phyloP scores from a whole-genome alignment of 1,284 basidiomycete species.

The Marasmius oreades region DNA sequence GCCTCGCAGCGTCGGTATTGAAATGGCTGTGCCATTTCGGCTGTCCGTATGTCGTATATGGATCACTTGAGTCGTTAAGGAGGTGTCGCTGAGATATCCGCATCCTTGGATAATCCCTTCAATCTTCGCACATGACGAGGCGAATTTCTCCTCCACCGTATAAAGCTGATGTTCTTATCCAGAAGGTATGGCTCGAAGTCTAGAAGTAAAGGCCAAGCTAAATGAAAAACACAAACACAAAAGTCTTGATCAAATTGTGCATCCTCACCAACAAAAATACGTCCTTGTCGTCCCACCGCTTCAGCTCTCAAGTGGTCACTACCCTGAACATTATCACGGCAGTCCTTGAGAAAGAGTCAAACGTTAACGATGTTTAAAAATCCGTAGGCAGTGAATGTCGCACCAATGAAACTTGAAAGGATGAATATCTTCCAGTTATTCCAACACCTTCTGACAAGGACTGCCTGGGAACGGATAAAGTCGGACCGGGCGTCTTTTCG shows the following conservation, averaged over 20 bases:
- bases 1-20: conserved; percentile 10
- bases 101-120: conserved; percentile 20
- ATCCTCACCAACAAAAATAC: conserved; percentile 24
- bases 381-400: too few relatives aligned
- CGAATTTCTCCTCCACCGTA: conserved; percentile 16
- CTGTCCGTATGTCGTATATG: conserved; percentile 16
- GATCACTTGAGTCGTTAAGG: conserved; percentile 19
- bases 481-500: too few relatives aligned
- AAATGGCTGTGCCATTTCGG: conserved; percentile 14
- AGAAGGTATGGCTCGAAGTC: conserved; percentile 14
- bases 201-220: neutral
- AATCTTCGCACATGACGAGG: conserved; percentile 14
- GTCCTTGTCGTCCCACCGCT: conserved; percentile 26
- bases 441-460: too few relatives aligned
- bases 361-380: too few relatives aligned
- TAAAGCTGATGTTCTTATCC: conserved; percentile 8
- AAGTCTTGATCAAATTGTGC: conserved; percentile 26
- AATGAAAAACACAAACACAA: conserved; percentile 9
- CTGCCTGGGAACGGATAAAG: too few relatives aligned
- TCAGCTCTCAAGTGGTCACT: conserved; percentile 25
- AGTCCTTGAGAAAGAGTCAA: conserved; percentile 14
- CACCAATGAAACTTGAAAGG: conserved; percentile 20
- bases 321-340: conserved; percentile 29
- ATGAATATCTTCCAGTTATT: conserved; percentile 25
- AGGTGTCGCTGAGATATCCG: conserved; percentile 21